Evolutionary conservation across 176 grass and related monocot genomes (phyloP).

Genomic region (Aegilops sharonensis): DNA sequence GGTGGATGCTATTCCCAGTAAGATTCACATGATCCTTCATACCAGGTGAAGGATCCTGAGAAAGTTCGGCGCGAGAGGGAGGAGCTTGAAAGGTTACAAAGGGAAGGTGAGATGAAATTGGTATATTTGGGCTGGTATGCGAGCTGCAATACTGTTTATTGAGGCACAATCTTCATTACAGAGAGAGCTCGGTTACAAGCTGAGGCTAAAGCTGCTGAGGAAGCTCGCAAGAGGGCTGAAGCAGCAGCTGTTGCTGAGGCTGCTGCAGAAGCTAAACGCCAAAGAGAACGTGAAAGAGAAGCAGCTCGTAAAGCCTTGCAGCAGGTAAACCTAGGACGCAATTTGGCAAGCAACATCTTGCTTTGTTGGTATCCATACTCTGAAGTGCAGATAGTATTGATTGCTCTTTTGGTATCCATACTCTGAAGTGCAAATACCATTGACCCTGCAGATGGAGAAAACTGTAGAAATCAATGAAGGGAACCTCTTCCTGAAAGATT

Average conservation of each 20-base stretch:
- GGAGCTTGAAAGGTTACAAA: slow-evolving; percentile 83
- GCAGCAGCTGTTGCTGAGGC: slow-evolving; percentile 65
- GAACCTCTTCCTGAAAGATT: slow-evolving; percentile 77
- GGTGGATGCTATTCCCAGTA: slow-evolving; percentile 16
- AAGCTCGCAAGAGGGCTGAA: slow-evolving; percentile 72
- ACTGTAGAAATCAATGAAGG: slow-evolving; percentile 94
- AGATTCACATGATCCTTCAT: slow-evolving; percentile 26
- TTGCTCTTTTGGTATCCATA: slow-evolving; percentile 15
- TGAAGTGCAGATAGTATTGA: slow-evolving; percentile 10
- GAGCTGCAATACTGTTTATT: slow-evolving; percentile 19
- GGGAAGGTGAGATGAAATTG: slow-evolving; percentile 68
- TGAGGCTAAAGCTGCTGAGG: slow-evolving; percentile 89
- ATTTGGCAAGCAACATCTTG: neutral
- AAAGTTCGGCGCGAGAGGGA: slow-evolving; percentile 78
- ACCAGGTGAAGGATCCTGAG: slow-evolving; percentile 86
- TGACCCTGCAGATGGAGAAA: slow-evolving; percentile 87
- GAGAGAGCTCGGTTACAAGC: slow-evolving; percentile 89
- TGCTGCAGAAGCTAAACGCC: slow-evolving; percentile 78
- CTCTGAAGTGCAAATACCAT: slow-evolving; percentile 15
- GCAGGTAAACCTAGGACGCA: slow-evolving; percentile 48
- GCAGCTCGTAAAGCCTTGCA: slow-evolving; percentile 93
- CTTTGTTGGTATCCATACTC: slow-evolving; percentile 20
- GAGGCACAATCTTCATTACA: slow-evolving; percentile 34
- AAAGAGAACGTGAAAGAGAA: slow-evolving; percentile 90
- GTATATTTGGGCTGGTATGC: slow-evolving; percentile 11